Evolutionary conservation across 23 red algal genomes (phyloP), one percentile per base, ranked within the genome.

Genomic region (Gracilaria domingensis): DNA sequence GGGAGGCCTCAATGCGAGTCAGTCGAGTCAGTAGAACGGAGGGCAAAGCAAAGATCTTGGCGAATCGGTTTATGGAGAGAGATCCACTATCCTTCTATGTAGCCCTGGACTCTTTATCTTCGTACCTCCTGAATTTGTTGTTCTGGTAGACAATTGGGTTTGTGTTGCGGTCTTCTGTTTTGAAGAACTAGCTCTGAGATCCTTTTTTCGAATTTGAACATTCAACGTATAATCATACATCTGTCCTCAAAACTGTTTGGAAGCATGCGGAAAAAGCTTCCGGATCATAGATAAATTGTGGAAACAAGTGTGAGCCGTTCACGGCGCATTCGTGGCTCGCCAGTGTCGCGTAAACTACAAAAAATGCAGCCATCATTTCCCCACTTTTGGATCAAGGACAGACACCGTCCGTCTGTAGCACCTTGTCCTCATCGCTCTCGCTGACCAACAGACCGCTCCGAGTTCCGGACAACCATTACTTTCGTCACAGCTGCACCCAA

Each of bases 281-380:
- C 53, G 47, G 75, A 32, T 79, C 75, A 20, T 34, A 36, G n/a
- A 32, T 5, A 57, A n/a, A 51, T 26, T 13, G 12, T 35, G 28
- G 66, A 72, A 14, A 72, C 26, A 79, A 35, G 51, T 42, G 51
- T 79, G 75, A 79, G 75, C 75, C 17, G 75, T 36, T 79, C 75
- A 69, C 64, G 64, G 64, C 64, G 64, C 64, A 69, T 69, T 11
- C 64, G 64, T 69, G 33, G n/a, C 59, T 64, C 42, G 4, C 11
- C 5, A 4, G 4, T 45, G 42, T 45, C 11, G 28, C 24, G 4
- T 32, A 24, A 8, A 30, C 0, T 32, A 30, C 25, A 32, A 2
- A 30, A 18, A 32, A 64, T 12, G 64, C 33, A 37, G 14, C 32
- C 9, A 28, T 32, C 64, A 34, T 69, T 69, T 37, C 26, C 25